Evolutionary conservation across 192 early-diverging fungal genomes (phyloP).

Genomic region (Backusella liffmaniae): DNA sequence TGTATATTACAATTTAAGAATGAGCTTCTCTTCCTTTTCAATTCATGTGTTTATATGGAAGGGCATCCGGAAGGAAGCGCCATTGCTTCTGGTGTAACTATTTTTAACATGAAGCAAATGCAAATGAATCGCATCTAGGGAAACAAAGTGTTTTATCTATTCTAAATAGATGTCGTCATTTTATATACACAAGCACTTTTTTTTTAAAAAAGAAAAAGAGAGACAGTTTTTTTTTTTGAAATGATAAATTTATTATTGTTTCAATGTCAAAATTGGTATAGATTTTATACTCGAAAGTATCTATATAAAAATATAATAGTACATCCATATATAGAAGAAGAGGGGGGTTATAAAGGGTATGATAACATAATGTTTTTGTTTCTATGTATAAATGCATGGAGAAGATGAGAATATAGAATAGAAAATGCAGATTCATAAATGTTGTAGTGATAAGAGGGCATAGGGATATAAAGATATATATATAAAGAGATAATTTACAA

Average conservation of each 20-base stretch:
- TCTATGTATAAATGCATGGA: conserved; percentile 9
- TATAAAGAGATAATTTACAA: not conserved
- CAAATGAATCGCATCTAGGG: too few species aligned
- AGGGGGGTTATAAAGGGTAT: not conserved
- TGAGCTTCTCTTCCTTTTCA: too few species aligned
- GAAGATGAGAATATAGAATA: not conserved
- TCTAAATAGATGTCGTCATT: not conserved
- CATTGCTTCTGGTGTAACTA: too few species aligned
- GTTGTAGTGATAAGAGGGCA: not conserved
- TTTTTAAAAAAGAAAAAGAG: not conserved
- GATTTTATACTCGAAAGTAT: not conserved
- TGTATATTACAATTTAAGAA: too few species aligned
- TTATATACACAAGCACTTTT: not conserved
- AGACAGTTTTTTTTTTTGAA: not conserved
- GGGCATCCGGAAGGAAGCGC: too few species aligned
- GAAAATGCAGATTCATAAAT: not conserved
- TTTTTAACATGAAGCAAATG: too few species aligned
- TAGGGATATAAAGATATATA: not conserved
- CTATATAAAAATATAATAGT: not conserved
- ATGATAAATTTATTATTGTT: not conserved
- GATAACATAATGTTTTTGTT: not conserved
- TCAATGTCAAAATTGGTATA: not conserved
- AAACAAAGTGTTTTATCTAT: too few species aligned
- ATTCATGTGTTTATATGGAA: too few species aligned
- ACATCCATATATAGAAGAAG: conserved; percentile 3